Evolutionary conservation across 2,329 filamentous ascomycete species (phyloP).

Genomic region (Teratosphaeriaceae sp.): DNA sequence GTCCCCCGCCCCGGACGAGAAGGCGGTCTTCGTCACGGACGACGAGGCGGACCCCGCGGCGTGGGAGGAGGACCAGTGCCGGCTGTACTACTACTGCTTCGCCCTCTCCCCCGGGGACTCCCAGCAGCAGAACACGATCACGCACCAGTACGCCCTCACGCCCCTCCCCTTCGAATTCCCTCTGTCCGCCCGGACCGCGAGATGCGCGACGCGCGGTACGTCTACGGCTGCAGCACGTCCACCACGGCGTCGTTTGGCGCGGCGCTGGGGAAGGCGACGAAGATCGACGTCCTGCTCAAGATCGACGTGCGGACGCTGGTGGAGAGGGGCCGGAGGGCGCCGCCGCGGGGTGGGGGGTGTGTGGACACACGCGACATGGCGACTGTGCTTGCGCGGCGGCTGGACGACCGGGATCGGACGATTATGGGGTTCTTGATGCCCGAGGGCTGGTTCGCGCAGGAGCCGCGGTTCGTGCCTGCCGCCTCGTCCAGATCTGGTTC

Average conservation of each 20-base stretch:
- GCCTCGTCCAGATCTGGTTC: too few relatives aligned
- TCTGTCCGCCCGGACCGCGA: conserved; percentile 48
- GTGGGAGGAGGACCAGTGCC: conserved; percentile 58
- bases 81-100: conserved; percentile 64
- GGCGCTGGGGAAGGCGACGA: conserved; percentile 57
- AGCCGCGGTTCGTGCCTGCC: conserved; percentile 56
- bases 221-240: conserved; percentile 61
- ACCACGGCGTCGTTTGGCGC: conserved; percentile 51
- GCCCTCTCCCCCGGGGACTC: conserved; percentile 35
- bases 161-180: conserved; percentile 62
- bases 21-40: conserved; percentile 15
- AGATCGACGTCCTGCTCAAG: conserved; percentile 60
- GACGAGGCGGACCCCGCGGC: conserved; percentile 7
- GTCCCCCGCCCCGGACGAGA: conserved; percentile 22
- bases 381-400: conserved; percentile 42
- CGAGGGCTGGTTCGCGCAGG: conserved; percentile 56
- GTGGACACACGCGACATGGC: conserved; percentile 52
- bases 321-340: conserved; percentile 37
- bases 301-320: conserved; percentile 52
- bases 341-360: conserved; percentile 45
- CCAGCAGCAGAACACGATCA: conserved; percentile 34
- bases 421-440: conserved; percentile 59
- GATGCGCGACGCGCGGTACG: conserved; percentile 53
- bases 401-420: conserved; percentile 33
- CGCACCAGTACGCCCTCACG: conserved; percentile 58